Percentiles rank a stretch among this genome's conserved stretches.
These are phyloP conservation scores for Zygosaccharomyces sapae DNA, from an alignment of 1,139 yeast genomes.

Conservation along the genomic window DNA sequence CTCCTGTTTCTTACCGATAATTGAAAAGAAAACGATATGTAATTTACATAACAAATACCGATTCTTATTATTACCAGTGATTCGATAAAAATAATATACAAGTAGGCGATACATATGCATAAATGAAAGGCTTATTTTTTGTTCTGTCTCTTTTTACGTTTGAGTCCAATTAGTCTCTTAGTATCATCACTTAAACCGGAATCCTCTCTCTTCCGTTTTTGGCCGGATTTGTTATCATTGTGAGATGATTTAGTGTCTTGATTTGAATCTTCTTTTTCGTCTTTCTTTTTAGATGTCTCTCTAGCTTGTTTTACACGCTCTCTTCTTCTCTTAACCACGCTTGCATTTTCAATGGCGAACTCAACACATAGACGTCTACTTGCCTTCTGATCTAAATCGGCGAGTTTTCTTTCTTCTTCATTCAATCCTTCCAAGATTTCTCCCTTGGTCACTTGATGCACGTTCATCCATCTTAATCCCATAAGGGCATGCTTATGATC, in stretches of 20 bases:
- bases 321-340: constrained; percentile 83
- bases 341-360: constrained; percentile 93
- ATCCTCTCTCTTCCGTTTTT: constrained; percentile 29
- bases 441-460: constrained; percentile 70
- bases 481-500: constrained; percentile 91
- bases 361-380: constrained; percentile 85
- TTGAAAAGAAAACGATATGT: neutral
- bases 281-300: constrained; percentile 37
- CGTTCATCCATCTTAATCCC: constrained; percentile 97
- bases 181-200: constrained; percentile 52
- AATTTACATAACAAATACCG: neutral
- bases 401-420: constrained; percentile 61
- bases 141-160: constrained; percentile 60
- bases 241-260: constrained; percentile 15
- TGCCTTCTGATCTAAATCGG: constrained; percentile 48
- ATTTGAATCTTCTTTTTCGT: constrained; percentile 32
- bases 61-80: neutral
- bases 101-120: neutral
- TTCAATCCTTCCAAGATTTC: constrained; percentile 70
- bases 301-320: constrained; percentile 57
- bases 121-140: constrained; percentile 33
- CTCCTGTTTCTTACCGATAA: too few relatives aligned
- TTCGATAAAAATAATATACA: constrained; percentile 3
- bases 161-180: constrained; percentile 60
- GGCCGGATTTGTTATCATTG: constrained; percentile 24